Evolutionary conservation across 75 land plant species (phyloP), one percentile per base, ranked within the genome.

Genomic region (Pseudotsuga menziesii): DNA sequence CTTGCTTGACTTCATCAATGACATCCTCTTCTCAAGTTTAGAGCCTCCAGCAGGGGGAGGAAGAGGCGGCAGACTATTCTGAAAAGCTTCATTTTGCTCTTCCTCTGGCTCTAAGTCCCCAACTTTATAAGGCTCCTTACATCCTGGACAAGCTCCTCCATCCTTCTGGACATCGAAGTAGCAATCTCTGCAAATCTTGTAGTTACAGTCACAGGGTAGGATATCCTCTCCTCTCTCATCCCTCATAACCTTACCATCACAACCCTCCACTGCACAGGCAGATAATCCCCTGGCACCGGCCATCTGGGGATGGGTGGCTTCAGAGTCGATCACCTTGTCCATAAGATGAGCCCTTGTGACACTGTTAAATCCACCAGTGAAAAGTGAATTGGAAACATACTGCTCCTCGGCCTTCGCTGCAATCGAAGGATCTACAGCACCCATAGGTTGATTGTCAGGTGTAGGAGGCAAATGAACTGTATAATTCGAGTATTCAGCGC

Each of bases 301-400:
- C 85, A 91, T 89, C 75, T 94, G 97, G 0, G 93, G 93, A 74
- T 93, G 93, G 57, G 35, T 78, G 1, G 88, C 79, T 48, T 91
- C 88, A 20, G 90, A 80, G 16, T 94, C 98, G 52, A 82, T 86
- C 79, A 93, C 90, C 76, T 91, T 91, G 77, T 93, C 94, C 94
- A 96, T 87, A 62, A 90, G 86, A 76, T 96, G 98, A 54, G 98
- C 97, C 16, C 97, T 77, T 1, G 98, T 94, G 0, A 85, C 82
- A 71, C 82, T 87, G 76, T 96, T 89, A 82, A 88, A 91, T 11
- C 98, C 97, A 7, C 98, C 98, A 9, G 92, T 96, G 80, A 96
- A 96, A 72, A 96, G 83, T 4, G 98, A 94, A 75, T 78, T 91
- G 58, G 97, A 86, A 12, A 93, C 97, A 74, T 91, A 94, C 58